These are phyloP conservation scores for Musa itinerans DNA, from an alignment of 176 grass and related monocot genomes.

Conservation along the genomic window DNA sequence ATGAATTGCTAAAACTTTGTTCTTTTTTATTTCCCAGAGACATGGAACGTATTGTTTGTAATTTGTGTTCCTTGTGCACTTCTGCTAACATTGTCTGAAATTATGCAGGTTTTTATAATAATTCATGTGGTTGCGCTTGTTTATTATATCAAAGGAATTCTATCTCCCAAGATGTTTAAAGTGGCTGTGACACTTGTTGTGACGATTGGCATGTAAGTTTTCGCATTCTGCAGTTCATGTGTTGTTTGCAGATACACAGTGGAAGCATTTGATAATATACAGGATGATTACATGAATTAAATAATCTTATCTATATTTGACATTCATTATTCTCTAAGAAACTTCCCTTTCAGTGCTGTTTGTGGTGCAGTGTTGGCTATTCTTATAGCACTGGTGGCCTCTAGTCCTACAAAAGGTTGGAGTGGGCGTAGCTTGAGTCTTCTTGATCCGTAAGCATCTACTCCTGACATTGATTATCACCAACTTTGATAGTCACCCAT, in stretches of 20 bases:
- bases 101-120: conserved; percentile 94
- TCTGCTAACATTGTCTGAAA: not conserved
- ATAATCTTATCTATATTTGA: conserved; percentile 6
- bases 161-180: conserved; percentile 89
- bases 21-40: too few species aligned
- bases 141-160: conserved; percentile 90
- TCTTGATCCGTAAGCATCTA: conserved; percentile 86
- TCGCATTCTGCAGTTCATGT: not conserved
- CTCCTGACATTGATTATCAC: not conserved
- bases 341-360: conserved; percentile 57
- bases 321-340: not conserved
- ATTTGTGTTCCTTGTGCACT: not conserved
- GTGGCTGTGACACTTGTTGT: conserved; percentile 94
- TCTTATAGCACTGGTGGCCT: conserved; percentile 85
- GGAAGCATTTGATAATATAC: not conserved
- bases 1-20: too few species aligned
- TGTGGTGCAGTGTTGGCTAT: conserved; percentile 80
- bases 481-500: not conserved
- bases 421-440: conserved; percentile 98
- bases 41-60: not conserved
- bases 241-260: not conserved
- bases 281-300: not conserved
- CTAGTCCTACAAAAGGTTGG: conserved; percentile 99
- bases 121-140: conserved; percentile 93
- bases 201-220: conserved; percentile 74